Conservation (phyloP, 2,329 filamentous ascomycete species). For the Xylariaceae sp. region DNA sequence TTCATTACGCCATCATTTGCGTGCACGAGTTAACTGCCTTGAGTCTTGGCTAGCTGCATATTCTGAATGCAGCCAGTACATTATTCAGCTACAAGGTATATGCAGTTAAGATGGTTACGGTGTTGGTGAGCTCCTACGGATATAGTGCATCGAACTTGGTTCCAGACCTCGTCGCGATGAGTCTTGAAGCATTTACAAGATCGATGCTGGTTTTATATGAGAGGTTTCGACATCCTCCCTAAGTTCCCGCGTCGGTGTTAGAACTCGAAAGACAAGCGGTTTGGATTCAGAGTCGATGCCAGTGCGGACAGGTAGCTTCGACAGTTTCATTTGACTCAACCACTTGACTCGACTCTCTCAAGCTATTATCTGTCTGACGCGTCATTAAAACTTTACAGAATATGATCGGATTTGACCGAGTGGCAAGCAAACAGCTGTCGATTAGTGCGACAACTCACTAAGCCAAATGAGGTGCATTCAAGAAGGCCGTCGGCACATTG, state of each 20-base stretch:
- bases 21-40: neutral
- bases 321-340: neutral
- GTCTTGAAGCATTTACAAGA: too few species aligned
- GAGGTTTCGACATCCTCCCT: too few species aligned
- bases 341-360: neutral
- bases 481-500: neutral
- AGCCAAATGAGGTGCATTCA: neutral
- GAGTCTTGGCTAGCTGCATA: too few species aligned
- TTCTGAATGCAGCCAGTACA: too few species aligned
- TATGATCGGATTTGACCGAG: neutral
- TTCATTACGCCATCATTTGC: neutral
- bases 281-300: slow-evolving; percentile 1
- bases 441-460: neutral
- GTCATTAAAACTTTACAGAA: too few species aligned
- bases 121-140: too few species aligned
- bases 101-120: neutral
- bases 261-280: neutral
- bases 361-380: neutral
- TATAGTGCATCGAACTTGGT: too few species aligned
- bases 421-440: neutral
- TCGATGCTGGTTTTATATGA: too few species aligned
- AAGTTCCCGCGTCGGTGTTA: too few species aligned
- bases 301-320: neutral
- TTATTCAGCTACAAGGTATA: neutral
- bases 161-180: too few species aligned